Base-by-base conservation (phyloP, 148 eudicot genomes). In the Vaccinium corymbosum region DNA sequence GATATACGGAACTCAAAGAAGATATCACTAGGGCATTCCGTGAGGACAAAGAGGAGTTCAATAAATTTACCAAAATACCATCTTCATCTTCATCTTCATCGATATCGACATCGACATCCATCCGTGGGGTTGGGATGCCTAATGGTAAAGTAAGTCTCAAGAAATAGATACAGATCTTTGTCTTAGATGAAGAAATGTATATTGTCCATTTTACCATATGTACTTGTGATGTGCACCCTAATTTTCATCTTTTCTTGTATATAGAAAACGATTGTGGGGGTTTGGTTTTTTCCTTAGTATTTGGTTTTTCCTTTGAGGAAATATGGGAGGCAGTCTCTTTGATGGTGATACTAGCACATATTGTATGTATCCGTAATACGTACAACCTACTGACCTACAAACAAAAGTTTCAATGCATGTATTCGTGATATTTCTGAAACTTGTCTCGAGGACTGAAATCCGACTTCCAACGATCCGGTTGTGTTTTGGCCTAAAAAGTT, bases 1-100 rank as follows among this genome's bases (percentile, higher is more conserved):
- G 93, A 76, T 90, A 86, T 46, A 82, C 83, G 80, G 94, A 95
- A 85, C 84, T 95, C 48, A 92, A 94, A 92, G 94, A 93, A 32
- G 83, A 88, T 79, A 81, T 95, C 17, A 83, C 51, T 16, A 89
- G 91, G 82, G 98, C 98, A 29, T 95, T 89, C 75, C 84, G 85
- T 0, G 91, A 94, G 89, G 98, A 95, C 64, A 88, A 93, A 87
- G 89, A 90, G 87, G 96, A 90, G 70, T 84, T 84, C 22, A 85
- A 87, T 32, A 89, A 81, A 78, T 87, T 89, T 57, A 70, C 59
- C 80, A 89, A 80, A 13, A 48, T 87, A 56, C 87, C 92, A 7
- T 90, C 94, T n/a, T 27, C 27, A 27, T 27, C 27, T 27, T 27
- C 27, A 27, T 27, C 27, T 27, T 93, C 98, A 10, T 86, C 94